These are phyloP conservation scores for Vitis hybrid DNA, from an alignment of 177 flowering plant species.

Conservation along the genomic window DNA sequence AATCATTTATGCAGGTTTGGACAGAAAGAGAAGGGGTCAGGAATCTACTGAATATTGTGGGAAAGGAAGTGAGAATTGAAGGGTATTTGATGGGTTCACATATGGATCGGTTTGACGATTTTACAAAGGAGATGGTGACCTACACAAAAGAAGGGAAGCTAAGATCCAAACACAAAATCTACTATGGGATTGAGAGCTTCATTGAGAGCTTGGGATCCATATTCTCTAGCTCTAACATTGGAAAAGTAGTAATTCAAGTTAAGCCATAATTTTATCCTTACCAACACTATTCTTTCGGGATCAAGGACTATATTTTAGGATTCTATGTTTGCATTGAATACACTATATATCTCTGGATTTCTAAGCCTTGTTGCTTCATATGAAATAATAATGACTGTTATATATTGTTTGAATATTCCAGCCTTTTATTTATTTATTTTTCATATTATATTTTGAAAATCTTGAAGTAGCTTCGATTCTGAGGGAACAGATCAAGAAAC, in stretches of 20 bases:
- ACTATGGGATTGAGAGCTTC: slow-evolving; percentile 39
- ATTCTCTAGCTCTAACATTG: slow-evolving; percentile 33
- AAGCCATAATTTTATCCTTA: background rate
- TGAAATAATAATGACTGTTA: too few species aligned
- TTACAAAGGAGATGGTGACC: slow-evolving; percentile 28
- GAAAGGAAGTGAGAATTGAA: slow-evolving; percentile 38
- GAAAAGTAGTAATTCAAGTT: slow-evolving; percentile 31
- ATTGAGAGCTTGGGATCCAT: slow-evolving; percentile 32
- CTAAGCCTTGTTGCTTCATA: too few species aligned
- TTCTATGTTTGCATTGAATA: too few species aligned
- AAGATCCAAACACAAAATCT: slow-evolving; percentile 22
- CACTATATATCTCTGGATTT: too few species aligned
- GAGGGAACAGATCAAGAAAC: too few species aligned
- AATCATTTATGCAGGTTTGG: slow-evolving; percentile 25
- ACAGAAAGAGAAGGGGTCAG: slow-evolving; percentile 42
- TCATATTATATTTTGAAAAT: too few species aligned
- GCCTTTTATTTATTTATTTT: too few species aligned
- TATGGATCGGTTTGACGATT: slow-evolving; percentile 29
- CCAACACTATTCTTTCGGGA: too few species aligned
- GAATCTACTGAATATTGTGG: slow-evolving; percentile 36
- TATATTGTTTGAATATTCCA: too few species aligned
- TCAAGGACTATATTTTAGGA: too few species aligned
- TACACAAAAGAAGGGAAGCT: slow-evolving; percentile 33
- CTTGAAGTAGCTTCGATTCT: too few species aligned
- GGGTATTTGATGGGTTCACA: slow-evolving; percentile 36